A percentile compares a stretch with the other conserved stretches of the same genome.
Evolutionary conservation across 2,329 filamentous ascomycete genomes (phyloP).

Genomic region (Blastomyces silverae): DNA sequence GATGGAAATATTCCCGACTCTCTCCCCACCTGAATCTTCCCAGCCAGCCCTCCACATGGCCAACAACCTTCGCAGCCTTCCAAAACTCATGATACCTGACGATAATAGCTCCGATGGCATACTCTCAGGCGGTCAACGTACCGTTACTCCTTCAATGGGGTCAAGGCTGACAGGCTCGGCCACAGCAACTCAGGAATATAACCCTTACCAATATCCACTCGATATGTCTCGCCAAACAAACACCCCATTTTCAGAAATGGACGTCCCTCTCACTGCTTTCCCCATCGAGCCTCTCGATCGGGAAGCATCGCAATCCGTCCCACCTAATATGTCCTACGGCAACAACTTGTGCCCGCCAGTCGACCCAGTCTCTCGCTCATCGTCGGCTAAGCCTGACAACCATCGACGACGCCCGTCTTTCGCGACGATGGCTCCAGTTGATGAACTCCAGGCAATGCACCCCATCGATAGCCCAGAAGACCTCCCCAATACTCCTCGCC

Average conservation of each 20-base stretch:
- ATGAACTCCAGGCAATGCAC: slow-evolving; percentile 24
- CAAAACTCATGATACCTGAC: slow-evolving; percentile 52
- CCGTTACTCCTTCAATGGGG: slow-evolving; percentile 29
- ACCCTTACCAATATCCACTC: slow-evolving; percentile 29
- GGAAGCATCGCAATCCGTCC: slow-evolving; percentile 80
- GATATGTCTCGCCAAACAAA: slow-evolving; percentile 55
- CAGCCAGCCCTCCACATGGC: slow-evolving; percentile 38
- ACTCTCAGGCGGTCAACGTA: slow-evolving; percentile 27
- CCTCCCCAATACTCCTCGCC: slow-evolving; percentile 21
- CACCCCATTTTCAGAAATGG: slow-evolving; percentile 83
- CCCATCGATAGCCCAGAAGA: slow-evolving; percentile 33
- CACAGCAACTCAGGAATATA: slow-evolving; percentile 47
- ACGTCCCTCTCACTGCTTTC: slow-evolving; percentile 72
- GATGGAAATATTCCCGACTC: slow-evolving; percentile 50
- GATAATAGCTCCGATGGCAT: slow-evolving; percentile 27
- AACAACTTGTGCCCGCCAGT: slow-evolving; percentile 29
- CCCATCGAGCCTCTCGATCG: slow-evolving; percentile 66
- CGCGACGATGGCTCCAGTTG: slow-evolving; percentile 26
- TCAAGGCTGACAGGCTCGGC: slow-evolving; percentile 21
- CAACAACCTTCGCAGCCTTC: slow-evolving; percentile 50
- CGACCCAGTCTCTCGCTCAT: slow-evolving; percentile 44
- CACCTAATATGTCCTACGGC: slow-evolving; percentile 83
- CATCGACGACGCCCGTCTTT: slow-evolving; percentile 28
- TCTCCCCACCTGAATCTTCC: slow-evolving; percentile 27
- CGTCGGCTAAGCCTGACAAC: slow-evolving; percentile 39